Evolutionary conservation across 257 asterid genomes (phyloP), one percentile per base, ranked within the genome.

Genomic region (Eustoma russellianum): DNA sequence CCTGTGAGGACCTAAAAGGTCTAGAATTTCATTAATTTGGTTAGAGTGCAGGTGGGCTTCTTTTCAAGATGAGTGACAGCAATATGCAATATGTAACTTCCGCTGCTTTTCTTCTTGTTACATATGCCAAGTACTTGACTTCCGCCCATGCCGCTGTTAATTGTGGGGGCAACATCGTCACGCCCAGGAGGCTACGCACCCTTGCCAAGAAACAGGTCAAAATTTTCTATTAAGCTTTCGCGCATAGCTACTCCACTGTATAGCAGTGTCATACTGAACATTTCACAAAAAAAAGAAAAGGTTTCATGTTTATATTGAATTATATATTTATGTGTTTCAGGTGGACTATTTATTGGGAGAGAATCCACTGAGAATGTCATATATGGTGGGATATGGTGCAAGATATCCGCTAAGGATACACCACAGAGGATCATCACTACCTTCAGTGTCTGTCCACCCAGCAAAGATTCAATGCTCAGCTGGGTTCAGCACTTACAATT

Each of bases 361-460:
- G 46, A 92, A 92, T 43, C 99, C 99, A 10, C 16, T 74, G 71
- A 81, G 60, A 49, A 88, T 92, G 94, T 92, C 99, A 9, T 92
- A 66, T 65, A 88, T 92, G 99, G 99, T 92, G 15, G 99, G 99
- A 7, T 92, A 92, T 12, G 99, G 99, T 10, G 58, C 83, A 1
- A 70, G 78, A 50, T 92, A 81, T 61, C 99, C 99, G 2, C 17
- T 15, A 46, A 77, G 95, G 69, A 85, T 92, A 75, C 99, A 92
- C 79, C 97, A 92, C 68, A 70, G 95, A 68, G 99, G 99, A 49
- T 88, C 99, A 10, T 92, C 99, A 2, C 82, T 92, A 17, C 97
- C 99, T 0, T 88, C 91, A 2, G 34, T 74, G 0, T n/a, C 67
- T 1, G 49, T 59, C 7, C 95, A 85, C 61, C 95, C 94, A 3